Evolutionary conservation across 495 filamentous ascomycete species (phyloP), one percentile per base, ranked within the genome.

Genomic region (Lasiosphaeriaceae sp.): DNA sequence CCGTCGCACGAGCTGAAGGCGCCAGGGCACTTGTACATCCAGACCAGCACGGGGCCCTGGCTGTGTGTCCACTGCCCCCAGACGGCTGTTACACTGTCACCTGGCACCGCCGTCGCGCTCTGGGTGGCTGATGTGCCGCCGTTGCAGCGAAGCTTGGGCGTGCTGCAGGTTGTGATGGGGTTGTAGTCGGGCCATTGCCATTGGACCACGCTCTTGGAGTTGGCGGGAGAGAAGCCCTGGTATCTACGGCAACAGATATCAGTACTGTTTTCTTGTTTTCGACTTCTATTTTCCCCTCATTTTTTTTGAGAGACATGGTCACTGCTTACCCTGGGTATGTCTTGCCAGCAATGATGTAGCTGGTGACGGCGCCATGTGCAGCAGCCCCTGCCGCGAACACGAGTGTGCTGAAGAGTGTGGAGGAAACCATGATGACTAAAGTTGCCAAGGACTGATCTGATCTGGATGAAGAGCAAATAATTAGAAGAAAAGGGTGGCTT

Each of bases 31-130:
- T 72, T 67, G 65, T 78, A 78, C 63, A 84, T 63, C 74, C 79
- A 84, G 9, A 78, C 80, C 61, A 82, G 69, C 52, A 84, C 75
- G 11, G 80, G 80, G 11, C 81, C 81, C 61, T 82, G 78, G 50
- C 70, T 66, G 63, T 84, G 81, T 1, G 81, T 82, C 81, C 81
- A 84, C 60, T 81, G 78, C 17, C 60, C 41, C 79, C 79, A 83
- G 29, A 79, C 64, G 11, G 80, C 80, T 6, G 74, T 71, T 29
- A 85, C 70, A 51, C 68, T 76, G 21, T 61, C 54, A 51, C 82
- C 82, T 20, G 80, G 76, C 23, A 63, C 56, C 47, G 75, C 71
- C 39, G 71, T 69, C 16, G 79, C 79, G 39, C 53, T 63, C 35
- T 75, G 56, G 3, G 67, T 69, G 3, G 77, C 79, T 2, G 73